These are phyloP conservation scores for Colletotrichum sp. DNA, from an alignment of 2,329 filamentous ascomycete genomes.

Conservation along the genomic window DNA sequence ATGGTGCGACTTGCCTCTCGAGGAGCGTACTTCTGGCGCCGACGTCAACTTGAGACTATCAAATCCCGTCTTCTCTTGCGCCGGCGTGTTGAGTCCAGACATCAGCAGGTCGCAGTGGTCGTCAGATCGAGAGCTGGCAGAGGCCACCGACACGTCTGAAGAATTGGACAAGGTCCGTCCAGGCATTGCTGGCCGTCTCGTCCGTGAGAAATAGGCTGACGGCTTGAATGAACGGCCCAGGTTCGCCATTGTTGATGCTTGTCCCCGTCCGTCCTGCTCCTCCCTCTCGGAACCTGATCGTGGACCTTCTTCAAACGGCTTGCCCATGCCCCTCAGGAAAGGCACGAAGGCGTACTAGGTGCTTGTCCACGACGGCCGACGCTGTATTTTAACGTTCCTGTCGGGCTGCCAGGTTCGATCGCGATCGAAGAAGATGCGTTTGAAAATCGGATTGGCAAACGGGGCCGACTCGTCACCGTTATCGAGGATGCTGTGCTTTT, in stretches of 20 bases:
- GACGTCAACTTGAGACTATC: background rate
- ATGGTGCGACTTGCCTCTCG: background rate
- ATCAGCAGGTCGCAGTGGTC: slow-evolving; percentile 37
- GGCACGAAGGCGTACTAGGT: background rate
- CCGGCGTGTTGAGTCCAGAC: slow-evolving; percentile 32
- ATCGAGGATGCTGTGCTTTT: background rate
- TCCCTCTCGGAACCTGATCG: background rate
- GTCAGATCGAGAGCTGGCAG: slow-evolving; percentile 31
- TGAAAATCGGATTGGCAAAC: background rate
- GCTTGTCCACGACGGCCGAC: background rate
- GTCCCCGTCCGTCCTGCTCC: background rate
- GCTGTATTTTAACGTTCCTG: background rate
- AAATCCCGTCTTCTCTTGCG: slow-evolving; percentile 1
- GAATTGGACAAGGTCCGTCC: slow-evolving; percentile 51
- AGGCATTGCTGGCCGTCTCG: slow-evolving; percentile 48
- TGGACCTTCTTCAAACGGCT: background rate
- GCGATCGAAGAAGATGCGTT: background rate
- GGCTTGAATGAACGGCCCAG: slow-evolving; percentile 56
- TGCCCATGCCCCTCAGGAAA: background rate
- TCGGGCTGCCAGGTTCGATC: background rate
- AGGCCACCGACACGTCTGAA: slow-evolving; percentile 47
- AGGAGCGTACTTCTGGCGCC: background rate
- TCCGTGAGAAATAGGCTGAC: slow-evolving; percentile 47
- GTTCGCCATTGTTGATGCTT: slow-evolving; percentile 45
- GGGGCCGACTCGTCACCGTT: background rate